A percentile compares a stretch with the other conserved stretches of the same genome.
These are phyloP conservation scores for Claviceps purpurea DNA, from an alignment of 2,329 filamentous ascomycete species.

Conservation along the genomic window DNA sequence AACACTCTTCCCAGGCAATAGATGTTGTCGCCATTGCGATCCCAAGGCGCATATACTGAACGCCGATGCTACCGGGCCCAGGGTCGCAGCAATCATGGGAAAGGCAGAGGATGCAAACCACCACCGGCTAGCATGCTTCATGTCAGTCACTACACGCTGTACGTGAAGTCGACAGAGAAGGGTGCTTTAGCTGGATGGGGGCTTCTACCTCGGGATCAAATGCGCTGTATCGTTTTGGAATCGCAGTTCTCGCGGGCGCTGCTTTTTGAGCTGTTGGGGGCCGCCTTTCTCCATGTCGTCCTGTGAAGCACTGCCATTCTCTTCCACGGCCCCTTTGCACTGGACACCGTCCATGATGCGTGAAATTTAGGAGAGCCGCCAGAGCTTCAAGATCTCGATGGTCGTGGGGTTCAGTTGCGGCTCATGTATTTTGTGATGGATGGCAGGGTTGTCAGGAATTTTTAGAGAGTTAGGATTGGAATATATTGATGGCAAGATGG, in stretches of 20 bases:
- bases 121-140: conserved; percentile 35
- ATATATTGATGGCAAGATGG: background rate
- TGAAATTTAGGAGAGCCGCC: background rate
- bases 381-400: background rate
- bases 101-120: conserved; percentile 54
- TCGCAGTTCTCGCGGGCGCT: conserved; percentile 10
- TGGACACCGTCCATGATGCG: conserved; percentile 28
- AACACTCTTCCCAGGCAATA: conserved; percentile 31
- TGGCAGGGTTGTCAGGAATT: background rate
- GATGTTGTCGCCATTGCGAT: conserved; percentile 57
- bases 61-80: conserved; percentile 76
- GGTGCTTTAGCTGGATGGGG: background rate
- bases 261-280: background rate
- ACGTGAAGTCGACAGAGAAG: background rate
- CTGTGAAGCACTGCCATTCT: conserved; percentile 18
- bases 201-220: conserved; percentile 29
- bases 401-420: background rate
- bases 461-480: background rate
- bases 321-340: conserved; percentile 23
- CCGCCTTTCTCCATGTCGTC: conserved; percentile 9
- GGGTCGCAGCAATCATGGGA: conserved; percentile 68
- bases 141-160: background rate
- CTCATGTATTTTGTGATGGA: background rate
- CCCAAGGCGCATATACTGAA: conserved; percentile 81
- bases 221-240: conserved; percentile 27